These are phyloP conservation scores for Stephania japonica DNA, from an alignment of 164 flowering plant species.

Conservation along the genomic window DNA sequence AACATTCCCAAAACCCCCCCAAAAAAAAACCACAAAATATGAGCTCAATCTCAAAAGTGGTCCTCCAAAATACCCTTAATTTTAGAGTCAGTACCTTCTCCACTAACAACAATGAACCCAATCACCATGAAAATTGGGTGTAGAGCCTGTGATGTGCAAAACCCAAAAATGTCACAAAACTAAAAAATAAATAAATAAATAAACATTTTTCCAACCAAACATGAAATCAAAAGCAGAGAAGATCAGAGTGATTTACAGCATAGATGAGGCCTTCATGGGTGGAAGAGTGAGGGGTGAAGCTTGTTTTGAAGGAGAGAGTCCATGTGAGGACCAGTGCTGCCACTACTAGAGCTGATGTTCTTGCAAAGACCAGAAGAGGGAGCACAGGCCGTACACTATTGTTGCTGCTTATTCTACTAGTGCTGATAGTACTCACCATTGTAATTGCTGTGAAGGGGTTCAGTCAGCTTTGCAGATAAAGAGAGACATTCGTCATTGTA, in stretches of 20 bases:
- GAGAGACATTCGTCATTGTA: too few relatives aligned
- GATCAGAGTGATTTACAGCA: slow-evolving; percentile 27
- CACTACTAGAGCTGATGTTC: slow-evolving; percentile 53
- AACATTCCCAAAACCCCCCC: background rate
- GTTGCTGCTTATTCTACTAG: too few relatives aligned
- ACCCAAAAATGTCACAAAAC: background rate
- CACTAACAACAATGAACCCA: slow-evolving; percentile 82
- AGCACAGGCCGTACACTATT: background rate
- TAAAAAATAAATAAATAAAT: background rate
- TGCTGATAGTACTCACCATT: too few relatives aligned
- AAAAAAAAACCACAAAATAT: background rate
- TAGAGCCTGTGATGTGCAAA: slow-evolving; percentile 41
- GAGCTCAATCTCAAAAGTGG: background rate
- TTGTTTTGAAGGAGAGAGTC: slow-evolving; percentile 53
- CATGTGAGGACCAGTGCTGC: slow-evolving; percentile 60
- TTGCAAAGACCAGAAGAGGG: slow-evolving; percentile 51
- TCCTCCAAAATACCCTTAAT: background rate
- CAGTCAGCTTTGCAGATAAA: too few relatives aligned
- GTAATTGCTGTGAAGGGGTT: too few relatives aligned
- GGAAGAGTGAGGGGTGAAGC: slow-evolving; percentile 50
- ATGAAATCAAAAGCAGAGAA: background rate
- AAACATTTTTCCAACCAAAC: background rate
- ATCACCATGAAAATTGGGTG: slow-evolving; percentile 93
- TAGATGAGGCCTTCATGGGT: slow-evolving; percentile 47
- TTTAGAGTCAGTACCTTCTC: slow-evolving; percentile 60